phyloP scores from a whole-genome alignment of 78 protist genomes.

The Mastigamoeba balamuthi region DNA sequence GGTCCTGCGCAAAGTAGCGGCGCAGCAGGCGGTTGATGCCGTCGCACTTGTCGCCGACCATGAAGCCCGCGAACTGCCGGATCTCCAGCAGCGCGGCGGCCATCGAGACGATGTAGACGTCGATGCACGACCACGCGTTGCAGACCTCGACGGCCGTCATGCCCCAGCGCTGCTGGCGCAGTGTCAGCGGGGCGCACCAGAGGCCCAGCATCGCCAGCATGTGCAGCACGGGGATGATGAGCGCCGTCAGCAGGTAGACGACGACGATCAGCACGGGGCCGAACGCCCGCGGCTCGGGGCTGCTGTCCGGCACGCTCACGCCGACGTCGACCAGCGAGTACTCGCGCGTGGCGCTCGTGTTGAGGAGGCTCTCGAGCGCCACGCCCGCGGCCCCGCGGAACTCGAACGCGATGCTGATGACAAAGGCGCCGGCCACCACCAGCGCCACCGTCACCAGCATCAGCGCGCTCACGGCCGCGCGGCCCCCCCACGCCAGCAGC shows the following conservation, averaged over 20 bases:
- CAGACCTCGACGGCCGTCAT: slow-evolving; percentile 2
- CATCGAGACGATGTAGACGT: slow-evolving; percentile 27
- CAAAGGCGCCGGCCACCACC: no score
- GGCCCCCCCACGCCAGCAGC: background rate
- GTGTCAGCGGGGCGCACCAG: slow-evolving; percentile 27
- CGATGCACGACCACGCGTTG: slow-evolving; percentile 40
- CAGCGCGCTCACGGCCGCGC: no score
- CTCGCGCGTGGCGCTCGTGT: no score
- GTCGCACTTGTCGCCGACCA: slow-evolving; percentile 35
- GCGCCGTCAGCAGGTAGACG: background rate
- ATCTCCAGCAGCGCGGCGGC: slow-evolving; percentile 30
- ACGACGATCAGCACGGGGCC: no score
- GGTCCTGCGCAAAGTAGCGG: background rate
- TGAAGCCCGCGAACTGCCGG: slow-evolving; percentile 15
- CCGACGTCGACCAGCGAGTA: background rate
- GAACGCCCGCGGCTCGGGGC: no score
- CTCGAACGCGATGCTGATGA: no score
- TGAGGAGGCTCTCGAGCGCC: no score
- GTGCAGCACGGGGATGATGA: slow-evolving; percentile 12
- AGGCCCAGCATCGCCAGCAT: background rate
- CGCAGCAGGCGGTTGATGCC: slow-evolving; percentile 17
- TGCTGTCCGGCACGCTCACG: background rate
- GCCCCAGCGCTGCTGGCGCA: background rate
- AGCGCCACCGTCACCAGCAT: no score
- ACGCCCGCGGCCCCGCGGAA: no score